Base-by-base conservation (phyloP, 1,139 yeast species). In the Citeromyces hawaiiensis region DNA sequence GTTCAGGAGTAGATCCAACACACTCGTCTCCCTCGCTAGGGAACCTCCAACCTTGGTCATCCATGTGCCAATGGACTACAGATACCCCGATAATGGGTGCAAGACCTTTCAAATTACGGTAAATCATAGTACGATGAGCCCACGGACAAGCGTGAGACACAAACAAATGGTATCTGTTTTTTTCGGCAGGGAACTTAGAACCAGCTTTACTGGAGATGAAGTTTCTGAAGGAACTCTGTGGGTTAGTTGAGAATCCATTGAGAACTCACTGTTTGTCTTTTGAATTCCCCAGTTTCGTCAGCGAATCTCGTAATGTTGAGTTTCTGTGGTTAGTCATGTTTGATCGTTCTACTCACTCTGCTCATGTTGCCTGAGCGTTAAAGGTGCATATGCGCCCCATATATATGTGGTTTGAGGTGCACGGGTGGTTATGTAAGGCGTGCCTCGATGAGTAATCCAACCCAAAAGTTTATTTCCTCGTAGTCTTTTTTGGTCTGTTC, bases 71-170 rank as follows among this genome's bases (percentile, higher is more conserved):
- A 56, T 85, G 93, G 14, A 87, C 96, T 39, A 85, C 83, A 10
- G 88, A 76, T 25, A 83, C 71, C 2, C 76, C 72, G 44, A 79
- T 74, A n/a, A 68, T 57, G 16, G 70, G 68, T 7, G 72, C 61
- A 47, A 91, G 66, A 2, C 96, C 96, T 62, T 87, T 87, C 48
- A 88, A 66, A n/a, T 69, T 60, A 40, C 96, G 64, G 6, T 81
- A 69, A 43, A 87, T 79, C 48, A 88, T 64, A 0, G 93, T 76
- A 46, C 97, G 72, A 55, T 86, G 95, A 1, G 97, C 97, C 86
- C 96, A 88, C 3, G 97, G 97, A 60, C 97, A 88, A 2, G 96
- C 96, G 40, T 67, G 64, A 1, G 93, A 80, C 16, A 87, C 94
- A 52, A 85, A 88, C 44, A 88, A 70, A 60, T 88, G 96, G 57